Base-by-base conservation (phyloP, 306 rosid genomes). In the Leucaena leucocephala region DNA sequence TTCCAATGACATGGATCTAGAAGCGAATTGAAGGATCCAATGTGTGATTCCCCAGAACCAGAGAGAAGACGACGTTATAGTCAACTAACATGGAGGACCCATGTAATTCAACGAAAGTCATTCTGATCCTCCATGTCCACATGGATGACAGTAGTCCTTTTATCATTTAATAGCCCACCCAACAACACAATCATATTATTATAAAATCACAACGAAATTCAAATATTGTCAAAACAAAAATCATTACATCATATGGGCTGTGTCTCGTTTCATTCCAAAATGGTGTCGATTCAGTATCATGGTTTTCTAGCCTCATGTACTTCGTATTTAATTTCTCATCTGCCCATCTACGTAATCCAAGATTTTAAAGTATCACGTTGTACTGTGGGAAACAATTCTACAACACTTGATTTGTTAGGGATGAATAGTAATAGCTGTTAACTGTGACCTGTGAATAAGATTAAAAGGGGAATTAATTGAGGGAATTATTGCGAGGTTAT, bases 11-110 rank as follows among this genome's bases (percentile, higher is more conserved):
- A 80, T 45, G 27, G 77, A 35, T 39, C 63, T 36, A 17, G 45
- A 8, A 19, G 75, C 5, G 15, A 27, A 27, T 27, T 27, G 27
- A 68, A 21, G 75, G 84, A 85, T 85, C 84, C 84, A 54, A 76
- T 70, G 79, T 54, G 63, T 65, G 67, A 33, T 79, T 79, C 72
- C 68, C 67, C 8, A 43, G 16, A 35, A 15, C 34, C 69, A 40
- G 59, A 52, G 22, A 14, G 17, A 5, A 16, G 63, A 17, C 19
- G 72, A 39, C 78, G 81, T 72, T 67, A 33, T 2, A 76, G 82
- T 86, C 84, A 79, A 77, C 78, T 58, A 71, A 9, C 52, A 15
- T 14, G 49, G 16, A 54, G 52, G 66, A 66, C 57, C 68, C 74
- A 78, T 54, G 70, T 21, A 66, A 77, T 57, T 73, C 35, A 67